Evolutionary conservation across 768 basidiomycete genomes (phyloP).

Genomic region (Neoboletus subvelutipes): DNA sequence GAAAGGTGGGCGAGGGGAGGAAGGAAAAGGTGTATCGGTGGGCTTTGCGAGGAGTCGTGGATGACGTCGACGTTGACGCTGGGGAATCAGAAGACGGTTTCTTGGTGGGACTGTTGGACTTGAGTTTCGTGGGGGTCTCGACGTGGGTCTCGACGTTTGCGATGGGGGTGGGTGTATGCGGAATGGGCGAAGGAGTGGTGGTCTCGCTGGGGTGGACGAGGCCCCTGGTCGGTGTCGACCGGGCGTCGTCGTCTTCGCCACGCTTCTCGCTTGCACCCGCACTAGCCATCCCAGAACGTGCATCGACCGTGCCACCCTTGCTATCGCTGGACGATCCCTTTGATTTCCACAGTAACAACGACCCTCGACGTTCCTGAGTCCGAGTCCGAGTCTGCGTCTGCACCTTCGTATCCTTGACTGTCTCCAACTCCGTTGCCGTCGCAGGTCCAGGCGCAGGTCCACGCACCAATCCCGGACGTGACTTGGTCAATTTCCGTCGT

Average conservation of each 20-base stretch:
- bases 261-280: neutral
- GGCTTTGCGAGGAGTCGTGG: constrained; percentile 6
- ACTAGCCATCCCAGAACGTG: neutral
- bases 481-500: constrained; percentile 27
- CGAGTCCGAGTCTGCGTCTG: neutral
- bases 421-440: neutral
- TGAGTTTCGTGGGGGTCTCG: neutral
- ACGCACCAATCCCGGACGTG: constrained; percentile 3
- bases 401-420: neutral
- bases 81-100: neutral
- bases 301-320: neutral
- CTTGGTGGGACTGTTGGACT: neutral
- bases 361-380: constrained; percentile 14
- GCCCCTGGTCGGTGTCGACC: neutral
- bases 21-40: constrained; percentile 29
- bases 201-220: neutral
- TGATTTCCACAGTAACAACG: constrained; percentile 25
- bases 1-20: constrained; percentile 20
- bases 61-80: neutral
- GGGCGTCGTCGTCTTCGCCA: neutral
- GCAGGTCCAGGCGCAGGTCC: neutral
- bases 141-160: neutral
- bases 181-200: neutral
- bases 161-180: neutral
- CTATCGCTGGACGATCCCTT: constrained; percentile 6